Conservation (phyloP, 1,139 yeast genomes). For the Kluyveromyces sp. region DNA sequence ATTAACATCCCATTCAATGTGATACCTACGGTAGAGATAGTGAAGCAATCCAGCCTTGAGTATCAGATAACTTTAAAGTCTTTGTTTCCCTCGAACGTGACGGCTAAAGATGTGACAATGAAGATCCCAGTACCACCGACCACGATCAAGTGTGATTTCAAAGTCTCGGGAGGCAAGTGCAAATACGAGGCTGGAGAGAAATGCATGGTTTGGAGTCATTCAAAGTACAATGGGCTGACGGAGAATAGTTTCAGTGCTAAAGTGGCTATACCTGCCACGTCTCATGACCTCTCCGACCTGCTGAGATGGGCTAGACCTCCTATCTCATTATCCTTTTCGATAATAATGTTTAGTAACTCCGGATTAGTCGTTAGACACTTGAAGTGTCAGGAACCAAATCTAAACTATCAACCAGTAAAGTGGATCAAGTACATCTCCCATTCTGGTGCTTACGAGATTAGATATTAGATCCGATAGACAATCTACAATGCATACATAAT, state of each 20-base stretch:
- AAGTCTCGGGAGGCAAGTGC: conserved; percentile 57
- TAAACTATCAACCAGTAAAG: conserved; percentile 66
- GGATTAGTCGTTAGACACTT: conserved; percentile 71
- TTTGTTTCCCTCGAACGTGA: conserved; percentile 50
- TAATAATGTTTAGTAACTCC: conserved; percentile 73
- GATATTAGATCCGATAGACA: conserved; percentile 38
- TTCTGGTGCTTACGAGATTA: conserved; percentile 74
- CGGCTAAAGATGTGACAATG: conserved; percentile 60
- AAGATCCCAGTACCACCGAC: conserved; percentile 68
- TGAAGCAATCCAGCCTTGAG: conserved; percentile 43
- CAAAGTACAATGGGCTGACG: conserved; percentile 59
- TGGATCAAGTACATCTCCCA: conserved; percentile 78
- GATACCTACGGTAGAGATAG: conserved; percentile 44
- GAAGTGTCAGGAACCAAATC: conserved; percentile 53
- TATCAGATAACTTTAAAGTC: conserved; percentile 59
- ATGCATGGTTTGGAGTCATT: conserved; percentile 61
- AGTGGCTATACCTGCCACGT: conserved; percentile 22
- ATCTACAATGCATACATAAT: background rate
- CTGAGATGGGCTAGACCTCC: conserved; percentile 69
- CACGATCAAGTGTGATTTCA: conserved; percentile 44
- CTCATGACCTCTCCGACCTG: conserved; percentile 18
- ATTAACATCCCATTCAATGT: conserved; percentile 67
- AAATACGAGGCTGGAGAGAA: conserved; percentile 63
- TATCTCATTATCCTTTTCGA: conserved; percentile 57
- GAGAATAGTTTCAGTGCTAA: conserved; percentile 41